A percentile compares a stretch with the other conserved stretches of the same genome.
Conservation (phyloP, 2,329 filamentous ascomycete genomes). For the Endoconidiophora polonica region DNA sequence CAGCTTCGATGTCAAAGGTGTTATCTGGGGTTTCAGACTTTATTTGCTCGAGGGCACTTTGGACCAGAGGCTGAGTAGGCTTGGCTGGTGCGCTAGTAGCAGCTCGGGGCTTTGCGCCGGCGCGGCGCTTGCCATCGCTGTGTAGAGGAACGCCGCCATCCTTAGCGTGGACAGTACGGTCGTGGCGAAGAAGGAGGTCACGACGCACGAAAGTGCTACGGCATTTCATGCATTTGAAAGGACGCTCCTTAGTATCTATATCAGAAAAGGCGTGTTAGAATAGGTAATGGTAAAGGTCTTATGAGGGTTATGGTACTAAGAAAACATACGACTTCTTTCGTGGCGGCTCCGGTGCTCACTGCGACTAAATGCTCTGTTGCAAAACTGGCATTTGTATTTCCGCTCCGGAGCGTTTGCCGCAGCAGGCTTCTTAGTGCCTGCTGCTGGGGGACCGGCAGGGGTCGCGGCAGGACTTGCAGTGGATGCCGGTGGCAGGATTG, state of each 20-base stretch:
- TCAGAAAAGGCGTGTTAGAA: conserved; percentile 14
- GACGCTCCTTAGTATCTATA: conserved; percentile 90
- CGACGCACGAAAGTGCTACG: conserved; percentile 95
- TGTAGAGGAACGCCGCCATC: conserved; percentile 88
- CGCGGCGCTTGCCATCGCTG: conserved; percentile 80
- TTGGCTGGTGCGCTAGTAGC: conserved; percentile 49
- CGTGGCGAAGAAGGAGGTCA: conserved; percentile 88
- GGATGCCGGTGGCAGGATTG: conserved; percentile 40
- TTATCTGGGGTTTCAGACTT: conserved; percentile 60
- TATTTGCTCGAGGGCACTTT: conserved; percentile 78
- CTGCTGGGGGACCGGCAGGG: conserved; percentile 57
- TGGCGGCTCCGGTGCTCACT: conserved; percentile 95
- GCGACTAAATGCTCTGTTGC: conserved; percentile 89
- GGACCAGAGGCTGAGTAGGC: conserved; percentile 63
- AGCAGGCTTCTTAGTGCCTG: conserved; percentile 3
- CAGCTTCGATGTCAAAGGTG: conserved; percentile 90
- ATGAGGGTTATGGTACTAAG: too few species aligned
- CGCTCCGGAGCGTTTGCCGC: conserved; percentile 51
- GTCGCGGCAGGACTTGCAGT: conserved; percentile 48
- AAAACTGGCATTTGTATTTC: conserved; percentile 99
- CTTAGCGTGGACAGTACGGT: conserved; percentile 96
- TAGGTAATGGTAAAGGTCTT: conserved; percentile 6
- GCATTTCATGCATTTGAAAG: conserved; percentile 98
- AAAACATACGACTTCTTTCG: conserved; percentile 86
- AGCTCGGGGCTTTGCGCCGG: conserved; percentile 49